Conservation (phyloP, 1,284 basidiomycete species). For the Sporisorium scitamineum region DNA sequence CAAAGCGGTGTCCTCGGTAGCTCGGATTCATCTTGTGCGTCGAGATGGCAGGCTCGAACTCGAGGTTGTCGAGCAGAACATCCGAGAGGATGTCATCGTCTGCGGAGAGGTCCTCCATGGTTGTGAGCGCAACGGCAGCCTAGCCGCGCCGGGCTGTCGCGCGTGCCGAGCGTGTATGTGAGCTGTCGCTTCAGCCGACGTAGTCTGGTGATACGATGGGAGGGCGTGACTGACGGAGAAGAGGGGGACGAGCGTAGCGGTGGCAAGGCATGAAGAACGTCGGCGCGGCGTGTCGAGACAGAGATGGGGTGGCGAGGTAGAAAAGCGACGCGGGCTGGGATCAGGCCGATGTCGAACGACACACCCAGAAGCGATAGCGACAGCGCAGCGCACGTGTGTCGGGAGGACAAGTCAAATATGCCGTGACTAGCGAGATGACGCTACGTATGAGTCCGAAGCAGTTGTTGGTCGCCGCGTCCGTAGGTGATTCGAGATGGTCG, state of each 20-base stretch:
- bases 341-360: constrained; percentile 4
- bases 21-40: constrained; percentile 69
- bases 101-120: constrained; percentile 67
- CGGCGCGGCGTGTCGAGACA: constrained; percentile 1
- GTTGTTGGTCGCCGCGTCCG: background rate
- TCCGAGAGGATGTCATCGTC: constrained; percentile 68
- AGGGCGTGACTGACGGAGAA: background rate
- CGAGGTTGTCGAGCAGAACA: constrained; percentile 67
- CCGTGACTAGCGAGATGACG: background rate
- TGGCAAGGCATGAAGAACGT: constrained; percentile 41
- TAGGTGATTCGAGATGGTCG: background rate
- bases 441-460: background rate
- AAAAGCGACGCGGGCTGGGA: background rate
- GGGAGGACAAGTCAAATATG: background rate
- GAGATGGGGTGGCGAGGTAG: background rate
- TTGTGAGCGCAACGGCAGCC: constrained; percentile 36
- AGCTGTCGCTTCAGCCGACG: constrained; percentile 24
- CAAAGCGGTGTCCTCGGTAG: constrained; percentile 64
- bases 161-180: constrained; percentile 9
- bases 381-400: background rate
- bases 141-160: constrained; percentile 39
- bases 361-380: background rate
- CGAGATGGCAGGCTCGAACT: constrained; percentile 66
- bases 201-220: constrained; percentile 8
- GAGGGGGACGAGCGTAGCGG: constrained; percentile 18